Evolutionary conservation across 441 rosid species (phyloP).

Genomic region (Euphorbia neoarborescens): DNA sequence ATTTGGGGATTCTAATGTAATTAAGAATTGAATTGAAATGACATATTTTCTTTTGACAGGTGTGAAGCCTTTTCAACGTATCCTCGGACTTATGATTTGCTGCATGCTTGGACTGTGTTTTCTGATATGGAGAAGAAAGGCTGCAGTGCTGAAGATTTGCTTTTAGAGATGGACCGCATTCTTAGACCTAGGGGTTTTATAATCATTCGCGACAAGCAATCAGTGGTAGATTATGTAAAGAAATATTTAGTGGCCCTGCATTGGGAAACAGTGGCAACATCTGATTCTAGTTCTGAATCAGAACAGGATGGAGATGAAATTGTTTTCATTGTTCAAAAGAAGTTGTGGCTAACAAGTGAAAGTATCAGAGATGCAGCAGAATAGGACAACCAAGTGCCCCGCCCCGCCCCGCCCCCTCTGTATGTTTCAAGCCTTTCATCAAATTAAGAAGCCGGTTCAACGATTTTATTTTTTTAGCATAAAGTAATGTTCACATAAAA

Average conservation of each 20-base stretch:
- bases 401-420: not conserved
- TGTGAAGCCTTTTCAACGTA: constrained; percentile 90
- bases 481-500: constrained; percentile 26
- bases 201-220: constrained; percentile 62
- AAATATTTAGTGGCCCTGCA: constrained; percentile 65
- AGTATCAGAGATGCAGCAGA: constrained; percentile 65
- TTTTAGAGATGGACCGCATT: constrained; percentile 88
- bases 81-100: constrained; percentile 89
- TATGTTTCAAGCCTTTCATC: constrained; percentile 20
- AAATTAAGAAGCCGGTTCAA: constrained; percentile 25
- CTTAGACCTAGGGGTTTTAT: constrained; percentile 82
- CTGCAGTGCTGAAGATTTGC: constrained; percentile 73
- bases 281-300: constrained; percentile 38
- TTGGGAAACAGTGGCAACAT: constrained; percentile 70
- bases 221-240: constrained; percentile 55
- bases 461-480: constrained; percentile 41
- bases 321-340: constrained; percentile 65
- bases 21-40: not conserved
- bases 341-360: constrained; percentile 79
- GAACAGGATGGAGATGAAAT: constrained; percentile 50
- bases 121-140: constrained; percentile 75
- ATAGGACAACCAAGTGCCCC: constrained; percentile 26
- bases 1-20: not conserved
- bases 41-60: constrained; percentile 37
- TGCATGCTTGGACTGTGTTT: constrained; percentile 79